A percentile compares a stretch with the other conserved stretches of the same genome.
These are phyloP conservation scores for Didymella pomorum DNA, from an alignment of 2,329 filamentous ascomycete genomes.

Conservation along the genomic window DNA sequence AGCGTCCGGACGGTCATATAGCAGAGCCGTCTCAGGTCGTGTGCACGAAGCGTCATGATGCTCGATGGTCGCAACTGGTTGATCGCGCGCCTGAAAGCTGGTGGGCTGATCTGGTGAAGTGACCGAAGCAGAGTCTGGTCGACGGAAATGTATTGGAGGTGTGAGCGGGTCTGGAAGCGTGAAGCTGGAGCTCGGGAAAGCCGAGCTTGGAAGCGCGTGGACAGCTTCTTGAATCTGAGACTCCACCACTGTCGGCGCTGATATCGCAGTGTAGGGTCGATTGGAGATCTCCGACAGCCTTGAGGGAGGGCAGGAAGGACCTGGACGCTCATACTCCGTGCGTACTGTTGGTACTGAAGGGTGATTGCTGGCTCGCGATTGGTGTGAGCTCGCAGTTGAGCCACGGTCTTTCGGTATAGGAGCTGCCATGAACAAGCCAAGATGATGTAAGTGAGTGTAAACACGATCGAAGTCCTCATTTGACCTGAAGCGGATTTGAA, in stretches of 20 bases:
- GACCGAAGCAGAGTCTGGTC: constrained; percentile 32
- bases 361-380: neutral
- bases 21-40: constrained; percentile 31
- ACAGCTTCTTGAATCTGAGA: constrained; percentile 23
- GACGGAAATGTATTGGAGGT: constrained; percentile 39
- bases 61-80: constrained; percentile 14
- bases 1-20: constrained; percentile 28
- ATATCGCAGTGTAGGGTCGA: constrained; percentile 35
- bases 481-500: constrained; percentile 56
- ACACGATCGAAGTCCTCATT: constrained; percentile 49
- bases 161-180: constrained; percentile 25
- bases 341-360: constrained; percentile 3
- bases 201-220: constrained; percentile 29
- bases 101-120: constrained; percentile 7
- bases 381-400: constrained; percentile 20
- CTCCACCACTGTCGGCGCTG: constrained; percentile 18
- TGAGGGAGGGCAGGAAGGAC: constrained; percentile 40
- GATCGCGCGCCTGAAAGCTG: constrained; percentile 10
- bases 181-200: constrained; percentile 15
- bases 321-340: constrained; percentile 12
- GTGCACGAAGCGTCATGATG: constrained; percentile 8
- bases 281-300: constrained; percentile 36
- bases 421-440: constrained; percentile 45
- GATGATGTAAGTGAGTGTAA: constrained; percentile 42
- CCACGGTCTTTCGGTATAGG: constrained; percentile 21